Conservation (phyloP, 2,329 filamentous ascomycete species). For the Verticillium zaregamsianum region DNA sequence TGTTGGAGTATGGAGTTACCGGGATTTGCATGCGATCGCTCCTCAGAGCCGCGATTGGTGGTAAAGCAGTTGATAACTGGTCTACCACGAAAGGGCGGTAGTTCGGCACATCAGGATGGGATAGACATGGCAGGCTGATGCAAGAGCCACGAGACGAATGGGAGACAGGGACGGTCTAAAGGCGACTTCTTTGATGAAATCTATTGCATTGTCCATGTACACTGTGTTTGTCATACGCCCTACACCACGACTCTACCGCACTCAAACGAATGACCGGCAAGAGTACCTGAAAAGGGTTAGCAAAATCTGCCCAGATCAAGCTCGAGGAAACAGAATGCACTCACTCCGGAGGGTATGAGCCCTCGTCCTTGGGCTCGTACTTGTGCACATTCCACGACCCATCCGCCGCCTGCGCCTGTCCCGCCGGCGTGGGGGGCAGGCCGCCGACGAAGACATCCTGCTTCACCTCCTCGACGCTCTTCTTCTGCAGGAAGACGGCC, state of each 20-base stretch:
- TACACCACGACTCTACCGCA: conserved; percentile 19
- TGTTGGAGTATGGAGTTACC: background rate
- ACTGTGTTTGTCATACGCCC: conserved; percentile 12
- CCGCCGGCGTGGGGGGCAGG: conserved; percentile 80
- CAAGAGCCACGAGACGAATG: too few species aligned
- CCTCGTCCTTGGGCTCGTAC: conserved; percentile 60
- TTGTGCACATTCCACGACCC: conserved; percentile 63
- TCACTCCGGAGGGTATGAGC: conserved; percentile 67
- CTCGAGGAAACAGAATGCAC: conserved; percentile 26
- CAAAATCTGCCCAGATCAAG: conserved; percentile 11
- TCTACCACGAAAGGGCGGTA: background rate
- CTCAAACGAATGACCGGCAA: conserved; percentile 57
- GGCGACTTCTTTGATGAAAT: conserved; percentile 15
- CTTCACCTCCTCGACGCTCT: conserved; percentile 38
- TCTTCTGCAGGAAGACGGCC: conserved; percentile 67
- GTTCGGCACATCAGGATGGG: too few species aligned
- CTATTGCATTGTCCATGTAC: conserved; percentile 23
- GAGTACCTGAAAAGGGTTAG: conserved; percentile 49
- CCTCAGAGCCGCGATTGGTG: background rate
- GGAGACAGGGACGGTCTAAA: background rate
- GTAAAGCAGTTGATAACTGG: background rate
- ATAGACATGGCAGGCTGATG: too few species aligned
- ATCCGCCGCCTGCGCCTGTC: conserved; percentile 49
- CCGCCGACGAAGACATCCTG: conserved; percentile 69
- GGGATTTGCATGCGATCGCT: background rate